Conservation (phyloP, 176 grass and related monocot species). For the Bolboschoenus planiculmis region DNA sequence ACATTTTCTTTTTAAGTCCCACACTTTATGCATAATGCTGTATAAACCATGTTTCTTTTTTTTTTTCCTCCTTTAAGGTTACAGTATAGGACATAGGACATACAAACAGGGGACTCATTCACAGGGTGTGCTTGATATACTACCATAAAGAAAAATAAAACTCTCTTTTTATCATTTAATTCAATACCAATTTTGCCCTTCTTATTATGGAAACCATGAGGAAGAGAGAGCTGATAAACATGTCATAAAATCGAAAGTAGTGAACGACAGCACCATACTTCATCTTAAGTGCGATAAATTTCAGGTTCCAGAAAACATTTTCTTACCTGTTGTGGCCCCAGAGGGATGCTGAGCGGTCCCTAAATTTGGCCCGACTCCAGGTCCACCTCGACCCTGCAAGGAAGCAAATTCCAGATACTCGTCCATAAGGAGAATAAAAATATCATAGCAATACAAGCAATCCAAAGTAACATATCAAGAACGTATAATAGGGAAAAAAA, state of each 20-base stretch:
- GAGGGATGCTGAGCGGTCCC: slow-evolving; percentile 35
- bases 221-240: background rate
- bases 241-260: background rate
- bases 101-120: background rate
- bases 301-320: slow-evolving; percentile 1
- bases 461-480: background rate
- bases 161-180: background rate
- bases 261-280: background rate
- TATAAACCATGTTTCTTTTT: background rate
- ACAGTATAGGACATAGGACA: background rate
- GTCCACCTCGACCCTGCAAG: slow-evolving; percentile 96
- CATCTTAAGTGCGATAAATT: background rate
- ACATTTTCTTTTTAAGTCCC: background rate
- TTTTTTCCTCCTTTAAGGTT: background rate
- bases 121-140: background rate
- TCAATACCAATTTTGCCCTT: background rate
- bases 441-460: background rate
- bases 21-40: background rate
- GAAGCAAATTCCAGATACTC: background rate
- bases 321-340: background rate
- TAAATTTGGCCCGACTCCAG: slow-evolving; percentile 65
- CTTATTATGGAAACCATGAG: background rate
- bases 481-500: background rate
- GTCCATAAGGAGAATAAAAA: background rate
- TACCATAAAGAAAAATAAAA: background rate